Conservation (phyloP, 2,329 filamentous ascomycete genomes). For the Colletotrichum sp. region DNA sequence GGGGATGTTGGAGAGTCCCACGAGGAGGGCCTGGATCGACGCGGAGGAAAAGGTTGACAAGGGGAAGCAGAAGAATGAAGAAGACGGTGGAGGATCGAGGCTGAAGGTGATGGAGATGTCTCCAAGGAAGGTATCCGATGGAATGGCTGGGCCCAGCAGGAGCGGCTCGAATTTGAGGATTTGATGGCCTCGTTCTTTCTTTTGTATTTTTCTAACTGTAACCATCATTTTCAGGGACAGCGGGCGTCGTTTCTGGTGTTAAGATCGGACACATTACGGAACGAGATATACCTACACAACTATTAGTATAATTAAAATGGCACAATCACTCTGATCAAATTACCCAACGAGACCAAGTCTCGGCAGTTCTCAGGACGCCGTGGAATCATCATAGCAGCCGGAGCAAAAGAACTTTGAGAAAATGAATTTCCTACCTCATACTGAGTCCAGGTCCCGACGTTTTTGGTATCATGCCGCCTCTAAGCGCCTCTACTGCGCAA, state of each 20-base stretch:
- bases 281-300: not conserved
- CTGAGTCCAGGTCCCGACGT: not conserved
- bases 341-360: not conserved
- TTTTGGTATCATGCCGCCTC: slow-evolving; percentile 14
- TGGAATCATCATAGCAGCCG: not conserved
- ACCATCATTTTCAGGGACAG: not conserved
- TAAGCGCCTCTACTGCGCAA: not conserved
- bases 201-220: not conserved
- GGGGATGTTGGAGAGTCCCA: not conserved
- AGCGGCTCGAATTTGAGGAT: slow-evolving; percentile 28
- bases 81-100: slow-evolving; percentile 40
- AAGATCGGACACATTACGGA: not conserved
- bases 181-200: slow-evolving; percentile 24
- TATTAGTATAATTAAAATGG: not conserved
- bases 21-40: not conserved
- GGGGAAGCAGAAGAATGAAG: slow-evolving; percentile 18
- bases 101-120: slow-evolving; percentile 50
- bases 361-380: accelerated
- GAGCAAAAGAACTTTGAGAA: not conserved
- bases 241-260: not conserved
- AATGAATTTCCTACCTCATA: not conserved
- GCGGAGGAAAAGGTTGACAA: not conserved
- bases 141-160: slow-evolving; percentile 22
- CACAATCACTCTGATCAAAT: not conserved
- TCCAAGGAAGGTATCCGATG: slow-evolving; percentile 42